phyloP scores from a whole-genome alignment of 1,139 yeast species.

The Hyphopichia wangnamkhiaoensis region DNA sequence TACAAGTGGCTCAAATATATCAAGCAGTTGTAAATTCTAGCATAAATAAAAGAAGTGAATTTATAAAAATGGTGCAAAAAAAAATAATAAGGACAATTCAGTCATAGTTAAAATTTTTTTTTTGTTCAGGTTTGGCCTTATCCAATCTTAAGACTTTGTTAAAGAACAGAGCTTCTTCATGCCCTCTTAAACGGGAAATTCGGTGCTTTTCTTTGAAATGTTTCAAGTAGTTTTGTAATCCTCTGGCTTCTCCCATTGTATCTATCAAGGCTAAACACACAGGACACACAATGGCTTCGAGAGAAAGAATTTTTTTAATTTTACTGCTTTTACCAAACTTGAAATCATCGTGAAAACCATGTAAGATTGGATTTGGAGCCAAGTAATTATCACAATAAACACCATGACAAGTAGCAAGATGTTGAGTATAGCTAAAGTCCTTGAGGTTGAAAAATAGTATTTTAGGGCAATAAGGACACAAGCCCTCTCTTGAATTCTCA shows the following conservation, averaged over 20 bases:
- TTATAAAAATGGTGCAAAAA: background rate
- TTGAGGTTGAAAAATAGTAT: constrained; percentile 24
- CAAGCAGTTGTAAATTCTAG: too few relatives aligned
- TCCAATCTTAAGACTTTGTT: too few relatives aligned
- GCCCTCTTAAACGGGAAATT: background rate
- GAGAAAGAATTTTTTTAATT: too few relatives aligned
- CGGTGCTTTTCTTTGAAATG: background rate
- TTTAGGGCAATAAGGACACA: constrained; percentile 27
- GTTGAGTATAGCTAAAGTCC: constrained; percentile 28
- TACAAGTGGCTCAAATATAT: too few relatives aligned
- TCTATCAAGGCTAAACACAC: background rate
- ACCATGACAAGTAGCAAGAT: constrained; percentile 27
- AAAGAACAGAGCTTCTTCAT: too few relatives aligned
- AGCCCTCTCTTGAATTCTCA: too few relatives aligned
- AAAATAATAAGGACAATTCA: background rate
- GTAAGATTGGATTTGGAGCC: constrained; percentile 8
- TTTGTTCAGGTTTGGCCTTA: too few relatives aligned
- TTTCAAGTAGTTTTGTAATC: background rate
- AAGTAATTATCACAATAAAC: constrained; percentile 19
- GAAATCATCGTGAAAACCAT: background rate
- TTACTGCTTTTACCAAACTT: too few relatives aligned
- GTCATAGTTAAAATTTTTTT: background rate
- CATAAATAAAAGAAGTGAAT: too few relatives aligned
- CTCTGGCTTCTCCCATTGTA: background rate
- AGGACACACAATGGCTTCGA: constrained; percentile 2